Conservation (phyloP, 805 yeast species). For the Teunomyces kruisii region DNA sequence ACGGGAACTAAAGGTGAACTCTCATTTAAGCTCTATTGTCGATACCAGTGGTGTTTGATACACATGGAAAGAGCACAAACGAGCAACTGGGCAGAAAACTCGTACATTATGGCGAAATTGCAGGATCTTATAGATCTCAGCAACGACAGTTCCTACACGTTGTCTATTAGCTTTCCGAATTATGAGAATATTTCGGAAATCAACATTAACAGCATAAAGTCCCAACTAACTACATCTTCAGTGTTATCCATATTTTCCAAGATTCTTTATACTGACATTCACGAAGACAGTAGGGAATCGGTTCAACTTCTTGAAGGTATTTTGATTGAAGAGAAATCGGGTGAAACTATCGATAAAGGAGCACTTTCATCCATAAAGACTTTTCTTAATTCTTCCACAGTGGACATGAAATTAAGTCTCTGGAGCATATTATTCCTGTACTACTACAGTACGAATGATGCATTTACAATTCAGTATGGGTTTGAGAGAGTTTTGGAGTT, state of each 20-base stretch:
- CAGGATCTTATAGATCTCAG: constrained; percentile 14
- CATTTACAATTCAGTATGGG: constrained; percentile 44
- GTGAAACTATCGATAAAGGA: constrained; percentile 12
- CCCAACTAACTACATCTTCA: constrained; percentile 68
- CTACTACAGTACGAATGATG: constrained; percentile 34
- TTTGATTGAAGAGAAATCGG: constrained; percentile 28
- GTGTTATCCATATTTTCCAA: constrained; percentile 66
- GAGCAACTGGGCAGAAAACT: constrained; percentile 30
- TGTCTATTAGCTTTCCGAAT: constrained; percentile 53
- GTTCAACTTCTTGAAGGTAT: constrained; percentile 46
- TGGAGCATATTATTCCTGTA: constrained; percentile 72
- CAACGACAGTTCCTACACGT: not conserved
- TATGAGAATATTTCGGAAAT: constrained; percentile 59
- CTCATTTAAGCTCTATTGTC: constrained; percentile 8
- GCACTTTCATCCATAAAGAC: constrained; percentile 50
- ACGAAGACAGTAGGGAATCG: constrained; percentile 32
- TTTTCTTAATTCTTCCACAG: constrained; percentile 63
- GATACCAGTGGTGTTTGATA: constrained; percentile 38
- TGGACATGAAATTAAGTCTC: constrained; percentile 64
- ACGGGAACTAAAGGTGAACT: not conserved
- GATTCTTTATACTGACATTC: constrained; percentile 39
- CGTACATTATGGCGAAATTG: constrained; percentile 24
- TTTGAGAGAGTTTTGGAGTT: constrained; percentile 52
- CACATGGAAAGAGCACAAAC: constrained; percentile 27
- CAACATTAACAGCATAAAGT: constrained; percentile 46